Evolutionary conservation across 768 basidiomycete genomes (phyloP).

Genomic region (Rhizopogon salebrosus): DNA sequence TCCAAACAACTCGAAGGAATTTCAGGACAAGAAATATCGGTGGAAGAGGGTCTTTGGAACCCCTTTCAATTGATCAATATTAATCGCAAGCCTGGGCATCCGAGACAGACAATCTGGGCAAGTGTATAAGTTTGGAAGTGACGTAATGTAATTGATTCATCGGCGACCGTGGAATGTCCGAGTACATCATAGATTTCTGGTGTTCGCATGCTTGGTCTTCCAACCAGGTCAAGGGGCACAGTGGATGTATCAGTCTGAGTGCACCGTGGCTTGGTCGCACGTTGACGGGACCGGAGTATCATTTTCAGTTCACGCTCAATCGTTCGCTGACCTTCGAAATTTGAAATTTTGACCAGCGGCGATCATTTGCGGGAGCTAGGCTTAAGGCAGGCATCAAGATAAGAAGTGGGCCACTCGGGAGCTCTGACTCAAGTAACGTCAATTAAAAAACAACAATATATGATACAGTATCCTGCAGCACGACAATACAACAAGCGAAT

Average conservation of each 20-base stretch:
- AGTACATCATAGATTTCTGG: not conserved
- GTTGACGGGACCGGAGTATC: not conserved
- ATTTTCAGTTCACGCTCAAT: not conserved
- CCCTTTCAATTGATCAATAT: not conserved
- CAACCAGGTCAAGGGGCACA: not conserved
- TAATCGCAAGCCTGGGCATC: not conserved
- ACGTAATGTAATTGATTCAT: not conserved
- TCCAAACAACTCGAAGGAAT: not conserved
- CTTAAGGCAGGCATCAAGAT: conserved; percentile 11
- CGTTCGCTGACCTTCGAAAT: not conserved
- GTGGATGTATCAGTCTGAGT: not conserved
- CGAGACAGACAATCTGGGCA: not conserved
- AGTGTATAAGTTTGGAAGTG: not conserved
- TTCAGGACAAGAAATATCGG: not conserved
- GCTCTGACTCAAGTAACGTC: conserved; percentile 4
- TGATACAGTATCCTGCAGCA: conserved; percentile 24
- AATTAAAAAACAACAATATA: conserved; percentile 21
- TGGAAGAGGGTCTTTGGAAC: not conserved
- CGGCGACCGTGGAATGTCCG: not conserved
- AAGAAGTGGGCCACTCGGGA: conserved; percentile 1
- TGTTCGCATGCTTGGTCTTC: not conserved
- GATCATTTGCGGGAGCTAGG: not conserved
- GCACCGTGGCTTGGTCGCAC: not conserved
- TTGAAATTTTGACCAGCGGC: not conserved
- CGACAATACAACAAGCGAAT: conserved; percentile 20